Base-by-base conservation (phyloP, 371 early-diverging fungal species). In the Zychaea mexicana region DNA sequence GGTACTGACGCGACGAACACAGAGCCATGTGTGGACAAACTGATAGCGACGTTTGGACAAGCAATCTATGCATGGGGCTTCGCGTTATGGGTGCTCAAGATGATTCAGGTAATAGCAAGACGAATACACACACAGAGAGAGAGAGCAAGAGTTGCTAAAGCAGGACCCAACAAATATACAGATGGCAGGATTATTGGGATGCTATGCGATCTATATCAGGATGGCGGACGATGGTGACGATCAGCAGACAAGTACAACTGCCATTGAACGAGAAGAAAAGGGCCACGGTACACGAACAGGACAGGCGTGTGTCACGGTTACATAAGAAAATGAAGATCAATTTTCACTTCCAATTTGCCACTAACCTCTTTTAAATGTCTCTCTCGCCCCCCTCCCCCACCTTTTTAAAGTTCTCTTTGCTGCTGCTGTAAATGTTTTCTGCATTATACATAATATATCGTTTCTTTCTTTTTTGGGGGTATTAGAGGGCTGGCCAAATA, bases 1-100 rank as follows among this genome's bases (percentile, higher is more conserved):
- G 24, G 22, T 13, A 49, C 21, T 5, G 53, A 52, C 12, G 13
- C 21, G 1, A 24, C 10, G 10, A 24, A 4, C 10, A 4, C 24
- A 24, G 31, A 60, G 21, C 30, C 69, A 17, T 64, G 69, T 49
- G 61, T 55, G 21, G 8, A 53, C 6, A 36, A 31, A 13, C 36
- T 68, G 15, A 39, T 32, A 27, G 19, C 52, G 10, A 27, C 19
- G 15, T 64, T 68, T 60, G 68, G 68, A 59, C 15, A 30, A 2
- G 47, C 59, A 13, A 59, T 68, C 10, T 69, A 64, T 38, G 36
- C 47, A 4, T 69, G 69, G 68, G 68, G 68, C 0, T 9, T 64
- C 17, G 39, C 45, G 12, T 59, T 69, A 19, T 64, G 61, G 61
- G n/a, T 57, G 13, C 33, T 65, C 13, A 69, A 65, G 17, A 36